Percentiles rank a stretch among this genome's conserved stretches.
phyloP scores from a whole-genome alignment of 2,329 filamentous ascomycete species.

The Colletotrichum siamense region DNA sequence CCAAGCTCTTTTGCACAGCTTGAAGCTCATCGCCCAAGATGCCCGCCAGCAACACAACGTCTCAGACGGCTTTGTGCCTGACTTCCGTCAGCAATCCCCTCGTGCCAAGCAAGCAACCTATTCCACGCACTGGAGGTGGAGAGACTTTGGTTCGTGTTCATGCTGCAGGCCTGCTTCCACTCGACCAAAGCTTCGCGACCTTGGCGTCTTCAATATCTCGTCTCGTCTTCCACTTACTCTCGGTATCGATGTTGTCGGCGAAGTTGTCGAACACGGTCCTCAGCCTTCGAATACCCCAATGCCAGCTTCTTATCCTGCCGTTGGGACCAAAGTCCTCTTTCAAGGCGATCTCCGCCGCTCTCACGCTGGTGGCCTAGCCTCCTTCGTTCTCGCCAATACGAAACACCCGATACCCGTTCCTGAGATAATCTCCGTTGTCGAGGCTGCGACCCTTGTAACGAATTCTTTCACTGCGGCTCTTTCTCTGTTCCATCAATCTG shows the following conservation, averaged over 20 bases:
- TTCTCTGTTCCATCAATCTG: background rate
- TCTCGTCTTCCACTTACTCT: background rate
- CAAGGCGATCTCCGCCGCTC: background rate
- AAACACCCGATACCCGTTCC: background rate
- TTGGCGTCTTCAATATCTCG: background rate
- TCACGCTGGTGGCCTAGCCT: background rate
- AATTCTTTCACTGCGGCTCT: background rate
- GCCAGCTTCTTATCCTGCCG: too few species aligned
- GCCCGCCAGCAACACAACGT: background rate
- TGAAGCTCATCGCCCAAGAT: background rate
- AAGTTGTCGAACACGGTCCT: background rate
- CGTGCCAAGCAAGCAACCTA: background rate
- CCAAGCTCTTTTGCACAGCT: background rate
- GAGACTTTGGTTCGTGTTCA: background rate
- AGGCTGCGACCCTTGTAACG: background rate
- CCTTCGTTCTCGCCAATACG: background rate
- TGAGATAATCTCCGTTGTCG: too few species aligned
- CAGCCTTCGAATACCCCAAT: background rate
- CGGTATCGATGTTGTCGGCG: background rate
- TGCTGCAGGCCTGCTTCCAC: background rate
- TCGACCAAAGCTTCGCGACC: background rate
- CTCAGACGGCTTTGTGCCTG: background rate
- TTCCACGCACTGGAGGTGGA: background rate
- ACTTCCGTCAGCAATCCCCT: background rate
- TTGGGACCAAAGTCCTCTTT: background rate